These are phyloP conservation scores for Pleurotus platypus DNA, from an alignment of 768 basidiomycete genomes.

Conservation along the genomic window DNA sequence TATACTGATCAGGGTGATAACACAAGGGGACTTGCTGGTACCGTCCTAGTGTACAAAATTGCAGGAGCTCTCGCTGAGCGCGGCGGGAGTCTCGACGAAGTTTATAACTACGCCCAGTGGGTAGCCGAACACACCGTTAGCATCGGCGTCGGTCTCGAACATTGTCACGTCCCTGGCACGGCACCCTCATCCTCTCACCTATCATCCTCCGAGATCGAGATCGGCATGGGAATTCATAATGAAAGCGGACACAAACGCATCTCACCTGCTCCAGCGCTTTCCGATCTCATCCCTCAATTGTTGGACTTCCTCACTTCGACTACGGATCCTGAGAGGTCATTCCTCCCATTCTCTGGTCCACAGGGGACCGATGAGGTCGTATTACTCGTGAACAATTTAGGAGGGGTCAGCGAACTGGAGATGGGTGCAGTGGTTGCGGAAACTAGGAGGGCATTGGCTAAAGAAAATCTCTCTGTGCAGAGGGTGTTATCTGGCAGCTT, in stretches of 20 bases:
- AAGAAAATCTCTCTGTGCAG: slow-evolving; percentile 51
- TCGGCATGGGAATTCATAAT: slow-evolving; percentile 92
- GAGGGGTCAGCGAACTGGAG: slow-evolving; percentile 82
- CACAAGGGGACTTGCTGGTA: slow-evolving; percentile 74
- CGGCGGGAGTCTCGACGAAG: slow-evolving; percentile 66
- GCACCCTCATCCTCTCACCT: slow-evolving; percentile 54
- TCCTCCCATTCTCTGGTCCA: slow-evolving; percentile 53
- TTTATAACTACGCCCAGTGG: slow-evolving; percentile 64
- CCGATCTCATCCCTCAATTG: slow-evolving; percentile 65
- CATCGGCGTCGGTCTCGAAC: slow-evolving; percentile 84
- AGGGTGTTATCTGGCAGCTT: slow-evolving; percentile 77
- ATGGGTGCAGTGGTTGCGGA: slow-evolving; percentile 67
- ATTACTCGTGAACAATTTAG: slow-evolving; percentile 84
- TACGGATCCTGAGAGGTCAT: slow-evolving; percentile 72
- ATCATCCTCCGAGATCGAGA: slow-evolving; percentile 67
- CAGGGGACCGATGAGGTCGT: slow-evolving; percentile 68
- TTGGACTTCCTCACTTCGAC: slow-evolving; percentile 70
- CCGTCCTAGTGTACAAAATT: slow-evolving; percentile 85
- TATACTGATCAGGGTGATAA: background rate
- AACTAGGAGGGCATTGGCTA: slow-evolving; percentile 49
- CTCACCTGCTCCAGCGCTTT: slow-evolving; percentile 68
- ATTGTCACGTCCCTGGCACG: slow-evolving; percentile 87
- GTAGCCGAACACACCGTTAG: slow-evolving; percentile 69
- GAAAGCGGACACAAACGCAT: slow-evolving; percentile 72
- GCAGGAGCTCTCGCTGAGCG: slow-evolving; percentile 76